Percentiles rank a stretch among this genome's conserved stretches.
Evolutionary conservation across 2,329 filamentous ascomycete genomes (phyloP).

Genomic region (Colletotrichum gigasporum): DNA sequence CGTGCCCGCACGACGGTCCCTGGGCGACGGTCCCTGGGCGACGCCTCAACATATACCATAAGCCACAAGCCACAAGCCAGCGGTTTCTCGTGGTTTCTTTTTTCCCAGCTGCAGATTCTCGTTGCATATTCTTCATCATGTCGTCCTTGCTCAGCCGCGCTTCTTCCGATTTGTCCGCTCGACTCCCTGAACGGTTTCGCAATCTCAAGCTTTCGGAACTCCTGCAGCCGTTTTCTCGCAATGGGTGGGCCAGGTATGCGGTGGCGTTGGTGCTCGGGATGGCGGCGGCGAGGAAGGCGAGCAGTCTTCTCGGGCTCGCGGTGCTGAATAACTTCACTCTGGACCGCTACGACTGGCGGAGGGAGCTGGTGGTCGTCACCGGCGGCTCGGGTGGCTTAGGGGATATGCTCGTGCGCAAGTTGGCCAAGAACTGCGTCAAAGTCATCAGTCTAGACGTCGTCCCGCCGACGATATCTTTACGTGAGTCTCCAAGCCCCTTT

Average conservation of each 20-base stretch:
- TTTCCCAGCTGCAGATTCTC: no score
- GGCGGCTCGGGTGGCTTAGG: conserved; percentile 24
- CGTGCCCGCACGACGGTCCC: no score
- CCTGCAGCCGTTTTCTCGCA: not conserved
- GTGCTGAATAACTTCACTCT: conserved; percentile 19
- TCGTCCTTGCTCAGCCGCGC: not conserved
- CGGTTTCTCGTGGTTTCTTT: no score
- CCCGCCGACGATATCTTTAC: not conserved
- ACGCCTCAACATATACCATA: no score
- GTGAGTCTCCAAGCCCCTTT: not conserved
- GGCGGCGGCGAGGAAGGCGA: not conserved
- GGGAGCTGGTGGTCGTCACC: conserved; percentile 43
- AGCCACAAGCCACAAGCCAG: no score
- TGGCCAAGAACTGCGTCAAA: conserved; percentile 24
- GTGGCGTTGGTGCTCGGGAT: not conserved
- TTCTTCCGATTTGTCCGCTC: not conserved
- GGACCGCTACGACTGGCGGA: conserved; percentile 24
- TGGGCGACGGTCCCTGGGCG: no score
- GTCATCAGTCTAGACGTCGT: conserved; percentile 21
- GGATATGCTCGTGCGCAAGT: conserved; percentile 14
- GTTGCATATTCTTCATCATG: not conserved
- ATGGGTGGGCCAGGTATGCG: conserved; percentile 1
- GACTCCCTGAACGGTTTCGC: not conserved
- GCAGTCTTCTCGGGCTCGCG: not conserved
- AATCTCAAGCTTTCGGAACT: not conserved